Evolutionary conservation across 108 stramenopile species (phyloP), one percentile per base, ranked within the genome.

Genomic region (Skeletonema potamos): DNA sequence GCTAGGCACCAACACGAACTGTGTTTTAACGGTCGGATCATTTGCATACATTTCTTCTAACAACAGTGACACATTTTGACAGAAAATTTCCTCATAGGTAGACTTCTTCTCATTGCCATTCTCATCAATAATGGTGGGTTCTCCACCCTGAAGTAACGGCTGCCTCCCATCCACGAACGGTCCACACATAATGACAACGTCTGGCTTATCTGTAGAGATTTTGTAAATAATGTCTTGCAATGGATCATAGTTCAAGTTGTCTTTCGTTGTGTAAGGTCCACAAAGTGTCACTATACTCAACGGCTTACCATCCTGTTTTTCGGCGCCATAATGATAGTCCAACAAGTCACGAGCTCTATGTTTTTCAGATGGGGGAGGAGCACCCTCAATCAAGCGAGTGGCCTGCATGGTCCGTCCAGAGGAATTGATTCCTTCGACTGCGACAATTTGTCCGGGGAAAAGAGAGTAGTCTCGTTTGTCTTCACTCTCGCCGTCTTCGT

Each of bases 401-500:
- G 87, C 96, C 34, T 88, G 82, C 70, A 98, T 71, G 59, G 77
- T 92, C 27, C 89, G 73, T 9, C 97, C 97, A 6, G 87, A 82
- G 34, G 86, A 63, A 79, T 97, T 97, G 66, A 96, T 81, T 22
- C 98, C 98, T 70, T 93, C 85, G 28, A 96, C 85, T 18, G 93
- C 97, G 17, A 99, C 96, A 51, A 97, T 93, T 84, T 99, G 98
- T 20, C 98, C 98, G 0, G 97, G 97, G 80, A 97, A 99, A 26
- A 99, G 68, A 41, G 93, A 87, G 81, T 87, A 98, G 30, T 73
- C 37, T 36, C 33, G 75, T 51, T 86, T 62, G 6, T 60, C 51
- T 33, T 73, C 46, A 12, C 48, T 17, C 0, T 24, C 8, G 1
- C 24, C 13, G 27, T 84, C 41, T 64, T 82, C 32, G 8, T 80